phyloP scores from a whole-genome alignment of 768 basidiomycete genomes.

The Suillus subaureus region DNA sequence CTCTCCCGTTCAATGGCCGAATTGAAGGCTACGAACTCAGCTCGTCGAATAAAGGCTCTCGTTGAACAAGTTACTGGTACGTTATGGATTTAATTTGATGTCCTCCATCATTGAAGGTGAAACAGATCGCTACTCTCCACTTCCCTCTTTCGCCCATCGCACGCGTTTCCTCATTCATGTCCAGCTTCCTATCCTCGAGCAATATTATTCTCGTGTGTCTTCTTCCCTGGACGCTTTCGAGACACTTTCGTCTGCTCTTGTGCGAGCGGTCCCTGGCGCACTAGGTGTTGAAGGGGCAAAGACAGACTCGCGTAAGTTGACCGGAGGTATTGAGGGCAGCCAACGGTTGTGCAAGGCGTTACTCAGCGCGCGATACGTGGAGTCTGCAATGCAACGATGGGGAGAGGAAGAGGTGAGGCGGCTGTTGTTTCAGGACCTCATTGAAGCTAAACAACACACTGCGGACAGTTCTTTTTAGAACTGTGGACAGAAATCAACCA shows the following conservation, averaged over 20 bases:
- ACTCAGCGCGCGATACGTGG: conserved; percentile 77
- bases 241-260: conserved; percentile 82
- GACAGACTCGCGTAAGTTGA: conserved; percentile 63
- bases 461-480: conserved; percentile 84
- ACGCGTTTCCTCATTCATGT: conserved; percentile 82
- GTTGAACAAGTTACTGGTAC: conserved; percentile 91
- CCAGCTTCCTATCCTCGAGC: conserved; percentile 82
- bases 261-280: conserved; percentile 92
- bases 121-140: conserved; percentile 88
- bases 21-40: conserved; percentile 77
- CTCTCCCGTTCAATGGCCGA: conserved; percentile 31
- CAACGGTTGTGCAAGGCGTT: conserved; percentile 85
- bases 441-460: conserved; percentile 6
- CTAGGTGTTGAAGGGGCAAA: conserved; percentile 53
- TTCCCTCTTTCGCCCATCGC: conserved; percentile 77
- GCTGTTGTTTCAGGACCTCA: conserved; percentile 3
- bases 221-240: conserved; percentile 94
- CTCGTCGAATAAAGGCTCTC: conserved; percentile 79
- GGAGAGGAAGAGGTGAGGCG: conserved; percentile 85
- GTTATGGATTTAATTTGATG: conserved; percentile 15
- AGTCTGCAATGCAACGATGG: conserved; percentile 74
- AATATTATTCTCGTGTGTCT: conserved; percentile 76
- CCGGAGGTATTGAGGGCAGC: conserved; percentile 82
- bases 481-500: conserved; percentile 80
- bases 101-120: not conserved